Conservation (phyloP, 306 rosid species). For the Gastrolobium bilobum region DNA sequence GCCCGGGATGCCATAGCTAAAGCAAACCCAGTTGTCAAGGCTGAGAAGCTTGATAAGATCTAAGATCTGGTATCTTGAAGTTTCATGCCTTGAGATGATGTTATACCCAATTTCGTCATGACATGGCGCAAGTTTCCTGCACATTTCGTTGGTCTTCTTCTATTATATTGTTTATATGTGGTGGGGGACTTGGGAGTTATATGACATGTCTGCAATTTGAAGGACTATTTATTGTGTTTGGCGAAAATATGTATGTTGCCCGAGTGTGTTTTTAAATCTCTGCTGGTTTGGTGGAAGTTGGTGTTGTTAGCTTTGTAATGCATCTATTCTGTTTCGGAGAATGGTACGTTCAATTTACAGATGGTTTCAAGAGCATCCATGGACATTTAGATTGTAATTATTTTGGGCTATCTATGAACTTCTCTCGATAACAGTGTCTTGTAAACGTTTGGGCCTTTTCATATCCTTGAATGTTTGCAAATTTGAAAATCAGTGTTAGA, state of each 20-base stretch:
- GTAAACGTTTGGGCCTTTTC: neutral
- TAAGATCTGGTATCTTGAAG: conserved; percentile 54
- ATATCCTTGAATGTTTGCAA: neutral
- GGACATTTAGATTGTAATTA: conserved; percentile 55
- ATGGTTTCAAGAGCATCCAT: conserved; percentile 48
- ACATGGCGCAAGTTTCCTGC: conserved; percentile 67
- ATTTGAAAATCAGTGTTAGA: neutral
- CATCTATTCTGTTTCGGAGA: conserved; percentile 52
- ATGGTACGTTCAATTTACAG: conserved; percentile 56
- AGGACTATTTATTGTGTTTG: conserved; percentile 70
- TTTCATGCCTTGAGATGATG: conserved; percentile 52
- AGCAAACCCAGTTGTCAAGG: conserved; percentile 93
- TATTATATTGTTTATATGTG: conserved; percentile 64
- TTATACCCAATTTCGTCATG: conserved; percentile 64
- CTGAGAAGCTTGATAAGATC: conserved; percentile 93
- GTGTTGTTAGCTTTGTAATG: conserved; percentile 59
- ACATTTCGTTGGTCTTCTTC: conserved; percentile 57
- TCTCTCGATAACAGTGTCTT: neutral
- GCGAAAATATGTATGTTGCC: conserved; percentile 67
- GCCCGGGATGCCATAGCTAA: conserved; percentile 83
- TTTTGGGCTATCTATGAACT: conserved; percentile 29
- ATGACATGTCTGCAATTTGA: conserved; percentile 68
- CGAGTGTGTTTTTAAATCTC: conserved; percentile 65
- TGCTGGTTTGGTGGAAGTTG: conserved; percentile 66
- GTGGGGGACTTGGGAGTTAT: conserved; percentile 65